phyloP scores from a whole-genome alignment of 352 stramenopile species.

The Globisporangium cystogenes region DNA sequence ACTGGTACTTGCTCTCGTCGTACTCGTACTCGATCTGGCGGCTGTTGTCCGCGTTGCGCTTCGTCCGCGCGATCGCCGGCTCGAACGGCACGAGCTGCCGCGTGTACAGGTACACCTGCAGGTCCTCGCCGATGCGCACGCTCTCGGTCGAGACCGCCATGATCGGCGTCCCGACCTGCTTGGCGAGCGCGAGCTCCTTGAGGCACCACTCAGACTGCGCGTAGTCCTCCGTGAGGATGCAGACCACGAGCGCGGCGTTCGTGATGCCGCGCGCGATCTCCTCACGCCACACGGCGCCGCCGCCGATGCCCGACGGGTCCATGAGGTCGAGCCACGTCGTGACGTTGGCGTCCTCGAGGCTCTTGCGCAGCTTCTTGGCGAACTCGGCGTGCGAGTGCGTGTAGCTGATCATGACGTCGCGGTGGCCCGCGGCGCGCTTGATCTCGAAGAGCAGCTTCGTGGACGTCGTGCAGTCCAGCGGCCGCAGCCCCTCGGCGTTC shows the following conservation, averaged over 20 bases:
- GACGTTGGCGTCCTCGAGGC: conserved; percentile 64
- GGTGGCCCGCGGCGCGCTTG: conserved; percentile 69
- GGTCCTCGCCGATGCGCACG: conserved; percentile 57
- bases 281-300: conserved; percentile 75
- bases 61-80: conserved; percentile 45
- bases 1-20: conserved; percentile 56
- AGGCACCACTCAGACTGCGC: conserved; percentile 76
- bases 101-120: conserved; percentile 84
- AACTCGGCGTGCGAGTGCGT: conserved; percentile 82
- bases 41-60: conserved; percentile 43
- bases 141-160: conserved; percentile 67
- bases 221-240: conserved; percentile 78
- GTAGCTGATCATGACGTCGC: conserved; percentile 88
- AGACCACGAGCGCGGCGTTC: conserved; percentile 67
- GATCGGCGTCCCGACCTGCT: conserved; percentile 75
- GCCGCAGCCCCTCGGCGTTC: conserved; percentile 59
- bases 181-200: conserved; percentile 78
- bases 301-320: conserved; percentile 80
- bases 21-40: conserved; percentile 82
- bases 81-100: conserved; percentile 80
- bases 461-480: conserved; percentile 74
- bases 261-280: conserved; percentile 78
- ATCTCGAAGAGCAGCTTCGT: conserved; percentile 77
- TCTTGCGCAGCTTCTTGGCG: conserved; percentile 67
- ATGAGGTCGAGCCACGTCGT: conserved; percentile 87